These are phyloP conservation scores for Hondaea fermentalgiana DNA, from an alignment of 108 stramenopile genomes.

Conservation along the genomic window DNA sequence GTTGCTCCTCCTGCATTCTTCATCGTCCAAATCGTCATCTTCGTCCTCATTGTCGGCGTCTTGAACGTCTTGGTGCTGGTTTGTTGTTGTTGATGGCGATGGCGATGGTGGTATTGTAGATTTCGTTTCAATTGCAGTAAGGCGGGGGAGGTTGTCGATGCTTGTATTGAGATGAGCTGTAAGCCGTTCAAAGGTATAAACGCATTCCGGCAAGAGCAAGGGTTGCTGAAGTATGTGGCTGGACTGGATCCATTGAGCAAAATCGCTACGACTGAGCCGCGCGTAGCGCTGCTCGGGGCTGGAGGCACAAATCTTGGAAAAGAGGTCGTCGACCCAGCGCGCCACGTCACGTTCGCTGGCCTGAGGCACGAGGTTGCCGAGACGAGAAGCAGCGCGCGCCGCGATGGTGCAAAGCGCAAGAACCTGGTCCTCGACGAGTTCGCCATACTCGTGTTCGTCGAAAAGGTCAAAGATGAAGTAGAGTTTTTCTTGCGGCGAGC, in stretches of 20 bases:
- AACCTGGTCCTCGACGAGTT: neutral
- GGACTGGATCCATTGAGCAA: neutral
- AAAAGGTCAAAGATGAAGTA: neutral
- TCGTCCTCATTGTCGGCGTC: neutral
- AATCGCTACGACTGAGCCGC: neutral
- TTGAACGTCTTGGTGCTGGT: neutral
- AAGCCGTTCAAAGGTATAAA: neutral
- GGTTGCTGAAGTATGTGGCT: neutral
- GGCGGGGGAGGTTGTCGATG: neutral
- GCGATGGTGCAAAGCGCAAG: neutral
- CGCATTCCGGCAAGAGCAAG: neutral
- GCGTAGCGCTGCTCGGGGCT: neutral
- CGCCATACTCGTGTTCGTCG: neutral
- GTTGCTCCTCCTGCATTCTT: neutral
- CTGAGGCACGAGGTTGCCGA: neutral
- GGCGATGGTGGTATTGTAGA: too few species aligned
- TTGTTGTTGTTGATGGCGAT: neutral
- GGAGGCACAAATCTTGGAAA: neutral
- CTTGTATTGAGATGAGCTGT: neutral
- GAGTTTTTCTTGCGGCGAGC: neutral
- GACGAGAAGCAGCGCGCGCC: neutral
- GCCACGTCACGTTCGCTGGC: neutral
- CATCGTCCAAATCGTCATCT: neutral
- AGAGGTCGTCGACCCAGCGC: neutral
- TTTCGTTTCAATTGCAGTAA: too few species aligned